Conservation (phyloP, 306 rosid genomes). For the Cyclanthera cordifolia region DNA sequence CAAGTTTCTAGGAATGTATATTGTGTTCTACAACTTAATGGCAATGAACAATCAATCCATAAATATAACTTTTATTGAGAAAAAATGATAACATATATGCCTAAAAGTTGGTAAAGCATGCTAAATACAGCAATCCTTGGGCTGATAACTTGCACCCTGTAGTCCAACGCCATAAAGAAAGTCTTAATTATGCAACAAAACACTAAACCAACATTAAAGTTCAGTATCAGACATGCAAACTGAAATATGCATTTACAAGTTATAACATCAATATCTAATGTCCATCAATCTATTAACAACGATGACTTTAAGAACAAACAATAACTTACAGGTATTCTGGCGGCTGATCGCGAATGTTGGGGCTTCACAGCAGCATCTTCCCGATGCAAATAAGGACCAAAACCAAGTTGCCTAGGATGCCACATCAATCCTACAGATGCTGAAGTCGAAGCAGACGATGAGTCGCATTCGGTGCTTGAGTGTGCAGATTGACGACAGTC, state of each 20-base stretch:
- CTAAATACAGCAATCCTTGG: neutral
- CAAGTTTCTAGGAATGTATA: neutral
- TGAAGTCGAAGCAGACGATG: constrained; percentile 19
- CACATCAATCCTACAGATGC: constrained; percentile 26
- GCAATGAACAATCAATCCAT: neutral
- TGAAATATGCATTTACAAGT: neutral
- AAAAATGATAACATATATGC: neutral
- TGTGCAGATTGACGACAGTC: constrained; percentile 29
- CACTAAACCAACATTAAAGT: neutral
- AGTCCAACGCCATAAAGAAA: neutral
- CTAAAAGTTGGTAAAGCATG: neutral
- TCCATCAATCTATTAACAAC: no score
- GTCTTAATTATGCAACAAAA: neutral
- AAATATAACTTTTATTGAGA: neutral
- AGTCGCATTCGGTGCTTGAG: constrained; percentile 14
- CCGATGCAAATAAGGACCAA: constrained; percentile 37
- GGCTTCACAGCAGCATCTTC: constrained; percentile 29
- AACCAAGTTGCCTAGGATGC: constrained; percentile 48
- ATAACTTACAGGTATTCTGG: constrained; percentile 59
- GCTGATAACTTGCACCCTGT: neutral
- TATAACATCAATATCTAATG: no score
- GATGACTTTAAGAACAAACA: neutral
- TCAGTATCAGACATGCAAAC: neutral
- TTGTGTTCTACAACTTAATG: neutral
- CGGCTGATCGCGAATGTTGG: constrained; percentile 36